These are phyloP conservation scores for Lactuca saligna DNA, from an alignment of 129 eudicot genomes.

Conservation along the genomic window DNA sequence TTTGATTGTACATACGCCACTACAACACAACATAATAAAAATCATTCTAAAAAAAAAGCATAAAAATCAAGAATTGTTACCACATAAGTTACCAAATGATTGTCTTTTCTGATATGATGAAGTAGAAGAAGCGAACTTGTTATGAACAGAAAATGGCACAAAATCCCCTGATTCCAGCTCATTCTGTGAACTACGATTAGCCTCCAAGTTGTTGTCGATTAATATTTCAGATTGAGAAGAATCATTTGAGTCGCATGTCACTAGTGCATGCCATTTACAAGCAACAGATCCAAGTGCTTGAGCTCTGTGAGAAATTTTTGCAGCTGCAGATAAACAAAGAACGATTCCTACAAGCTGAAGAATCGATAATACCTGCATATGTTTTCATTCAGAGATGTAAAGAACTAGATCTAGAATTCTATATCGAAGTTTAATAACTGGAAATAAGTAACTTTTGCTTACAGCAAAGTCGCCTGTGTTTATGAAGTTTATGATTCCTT, in stretches of 20 bases:
- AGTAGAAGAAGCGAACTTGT: constrained; percentile 47
- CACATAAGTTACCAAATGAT: constrained; percentile 54
- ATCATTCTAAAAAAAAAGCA: background rate
- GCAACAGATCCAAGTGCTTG: constrained; percentile 62
- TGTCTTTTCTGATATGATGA: constrained; percentile 59
- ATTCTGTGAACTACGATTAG: constrained; percentile 42
- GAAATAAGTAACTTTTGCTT: constrained; percentile 17
- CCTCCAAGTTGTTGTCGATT: constrained; percentile 22
- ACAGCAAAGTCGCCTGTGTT: constrained; percentile 70
- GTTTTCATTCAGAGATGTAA: background rate
- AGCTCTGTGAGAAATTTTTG: constrained; percentile 67
- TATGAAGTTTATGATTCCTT: constrained; percentile 48
- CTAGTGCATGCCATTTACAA: constrained; percentile 61
- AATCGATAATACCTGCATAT: constrained; percentile 51
- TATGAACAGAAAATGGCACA: constrained; percentile 27
- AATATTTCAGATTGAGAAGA: constrained; percentile 34
- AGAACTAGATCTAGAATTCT: background rate
- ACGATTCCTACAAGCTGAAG: constrained; percentile 60
- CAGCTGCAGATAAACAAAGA: constrained; percentile 69
- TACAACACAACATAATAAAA: constrained; percentile 21
- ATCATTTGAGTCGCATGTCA: constrained; percentile 46
- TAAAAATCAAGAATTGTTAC: background rate
- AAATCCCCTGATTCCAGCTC: constrained; percentile 55
- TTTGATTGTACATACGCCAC: constrained; percentile 64
- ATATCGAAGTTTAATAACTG: no score